phyloP scores from a whole-genome alignment of 1,284 basidiomycete genomes.

The Irpex sp. region DNA sequence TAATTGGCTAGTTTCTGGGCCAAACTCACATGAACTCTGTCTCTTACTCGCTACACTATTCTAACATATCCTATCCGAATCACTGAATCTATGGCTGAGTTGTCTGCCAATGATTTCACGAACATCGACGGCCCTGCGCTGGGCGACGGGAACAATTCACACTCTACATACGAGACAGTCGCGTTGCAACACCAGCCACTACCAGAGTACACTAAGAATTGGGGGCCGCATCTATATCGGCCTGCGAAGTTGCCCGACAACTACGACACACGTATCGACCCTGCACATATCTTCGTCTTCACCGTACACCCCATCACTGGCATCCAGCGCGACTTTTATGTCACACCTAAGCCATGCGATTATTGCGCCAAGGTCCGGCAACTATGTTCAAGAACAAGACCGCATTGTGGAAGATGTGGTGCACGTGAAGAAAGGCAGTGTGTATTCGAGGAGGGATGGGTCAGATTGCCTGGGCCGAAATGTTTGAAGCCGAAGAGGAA shows the following conservation, averaged over 20 bases:
- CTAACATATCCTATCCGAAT: background rate
- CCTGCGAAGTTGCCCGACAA: constrained; percentile 4
- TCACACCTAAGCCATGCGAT: constrained; percentile 14
- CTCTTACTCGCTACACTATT: background rate
- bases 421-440: constrained; percentile 1
- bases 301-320: background rate
- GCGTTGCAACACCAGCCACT: constrained; percentile 1
- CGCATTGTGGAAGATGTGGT: constrained; percentile 9
- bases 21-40: background rate
- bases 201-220: constrained; percentile 7
- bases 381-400: constrained; percentile 12
- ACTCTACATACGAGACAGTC: background rate
- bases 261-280: constrained; percentile 9
- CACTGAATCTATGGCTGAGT: background rate
- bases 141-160: background rate
- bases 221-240: constrained; percentile 4
- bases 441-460: constrained; percentile 9
- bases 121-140: background rate
- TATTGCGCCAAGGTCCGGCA: constrained; percentile 12
- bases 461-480: constrained; percentile 10
- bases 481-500: constrained; percentile 11
- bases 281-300: constrained; percentile 11
- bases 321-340: constrained; percentile 11
- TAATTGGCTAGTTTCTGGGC: background rate
- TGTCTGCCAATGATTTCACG: background rate